Evolutionary conservation across 306 rosid species (phyloP).

Genomic region (Argentina anserina): DNA sequence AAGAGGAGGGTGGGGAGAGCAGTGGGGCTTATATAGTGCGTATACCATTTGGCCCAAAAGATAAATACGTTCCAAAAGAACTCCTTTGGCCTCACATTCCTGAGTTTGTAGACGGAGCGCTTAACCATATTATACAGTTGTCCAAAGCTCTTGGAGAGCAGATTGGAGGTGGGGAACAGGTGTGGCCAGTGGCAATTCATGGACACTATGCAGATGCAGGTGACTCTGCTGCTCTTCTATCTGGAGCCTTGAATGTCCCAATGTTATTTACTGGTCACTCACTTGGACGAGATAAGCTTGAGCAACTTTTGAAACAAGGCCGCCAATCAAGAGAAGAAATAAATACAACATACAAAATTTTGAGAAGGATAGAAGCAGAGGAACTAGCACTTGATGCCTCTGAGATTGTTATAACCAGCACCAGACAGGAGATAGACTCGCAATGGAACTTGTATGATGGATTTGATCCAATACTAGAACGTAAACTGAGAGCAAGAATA

Average conservation of each 20-base stretch:
- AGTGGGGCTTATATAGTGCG: constrained; percentile 51
- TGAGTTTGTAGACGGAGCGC: constrained; percentile 55
- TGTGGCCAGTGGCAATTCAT: constrained; percentile 60
- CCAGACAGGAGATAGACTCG: constrained; percentile 59
- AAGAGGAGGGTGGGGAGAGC: constrained; percentile 49
- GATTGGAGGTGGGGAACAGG: constrained; percentile 45
- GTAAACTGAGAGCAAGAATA: constrained; percentile 53
- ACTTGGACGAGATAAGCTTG: constrained; percentile 56
- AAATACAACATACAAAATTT: constrained; percentile 49
- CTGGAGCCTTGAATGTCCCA: constrained; percentile 58
- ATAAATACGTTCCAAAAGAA: constrained; percentile 50
- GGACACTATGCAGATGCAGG: constrained; percentile 72
- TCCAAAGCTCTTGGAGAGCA: constrained; percentile 58
- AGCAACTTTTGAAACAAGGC: constrained; percentile 59
- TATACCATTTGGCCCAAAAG: constrained; percentile 55
- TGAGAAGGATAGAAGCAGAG: constrained; percentile 68
- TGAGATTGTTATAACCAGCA: constrained; percentile 60
- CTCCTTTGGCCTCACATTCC: constrained; percentile 51
- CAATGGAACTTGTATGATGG: constrained; percentile 70
- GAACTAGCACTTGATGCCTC: constrained; percentile 57
- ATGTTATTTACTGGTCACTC: constrained; percentile 63
- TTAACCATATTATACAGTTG: constrained; percentile 48
- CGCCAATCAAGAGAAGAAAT: constrained; percentile 59
- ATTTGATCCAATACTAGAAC: constrained; percentile 60
- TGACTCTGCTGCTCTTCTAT: constrained; percentile 57